Evolutionary conservation across 768 basidiomycete species (phyloP).

Genomic region (Lentinula sp.): DNA sequence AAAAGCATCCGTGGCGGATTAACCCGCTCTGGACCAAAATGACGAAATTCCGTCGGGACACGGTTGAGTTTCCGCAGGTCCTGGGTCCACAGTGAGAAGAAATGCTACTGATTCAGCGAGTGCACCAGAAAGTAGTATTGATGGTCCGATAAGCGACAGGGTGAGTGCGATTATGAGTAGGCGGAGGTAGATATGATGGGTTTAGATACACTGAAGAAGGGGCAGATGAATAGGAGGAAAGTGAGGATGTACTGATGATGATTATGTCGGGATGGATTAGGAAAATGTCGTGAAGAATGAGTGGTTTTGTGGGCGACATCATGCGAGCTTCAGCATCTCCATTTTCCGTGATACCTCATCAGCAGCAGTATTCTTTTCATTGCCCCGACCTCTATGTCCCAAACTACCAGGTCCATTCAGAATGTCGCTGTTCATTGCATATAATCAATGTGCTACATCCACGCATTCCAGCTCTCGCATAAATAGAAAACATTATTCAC

Average conservation of each 20-base stretch:
- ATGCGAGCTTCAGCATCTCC: conserved; percentile 17
- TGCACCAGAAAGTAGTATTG: conserved; percentile 86
- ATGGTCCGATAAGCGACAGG: conserved; percentile 93
- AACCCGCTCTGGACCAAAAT: too few species aligned
- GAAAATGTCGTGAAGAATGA: conserved; percentile 19
- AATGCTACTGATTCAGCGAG: conserved; percentile 92
- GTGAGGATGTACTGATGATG: conserved; percentile 18
- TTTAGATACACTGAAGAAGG: conserved; percentile 55
- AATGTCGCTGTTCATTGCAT: conserved; percentile 29
- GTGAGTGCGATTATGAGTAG: conserved; percentile 90
- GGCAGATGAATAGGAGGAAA: not conserved
- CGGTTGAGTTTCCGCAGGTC: too few species aligned
- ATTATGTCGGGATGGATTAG: conserved; percentile 19
- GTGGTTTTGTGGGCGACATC: conserved; percentile 38
- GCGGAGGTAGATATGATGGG: conserved; percentile 62
- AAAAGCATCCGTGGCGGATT: too few species aligned
- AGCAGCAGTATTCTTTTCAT: not conserved
- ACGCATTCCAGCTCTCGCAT: conserved; percentile 97
- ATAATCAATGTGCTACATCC: conserved; percentile 81
- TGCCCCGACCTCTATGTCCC: not conserved
- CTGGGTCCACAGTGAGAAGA: conserved; percentile 24
- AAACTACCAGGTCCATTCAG: conserved; percentile 27
- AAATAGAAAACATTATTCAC: conserved; percentile 98
- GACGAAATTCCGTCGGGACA: too few species aligned
- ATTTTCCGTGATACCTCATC: conserved; percentile 23